Evolutionary conservation across 352 stramenopile species (phyloP).

Genomic region (Globisporangium nunn): DNA sequence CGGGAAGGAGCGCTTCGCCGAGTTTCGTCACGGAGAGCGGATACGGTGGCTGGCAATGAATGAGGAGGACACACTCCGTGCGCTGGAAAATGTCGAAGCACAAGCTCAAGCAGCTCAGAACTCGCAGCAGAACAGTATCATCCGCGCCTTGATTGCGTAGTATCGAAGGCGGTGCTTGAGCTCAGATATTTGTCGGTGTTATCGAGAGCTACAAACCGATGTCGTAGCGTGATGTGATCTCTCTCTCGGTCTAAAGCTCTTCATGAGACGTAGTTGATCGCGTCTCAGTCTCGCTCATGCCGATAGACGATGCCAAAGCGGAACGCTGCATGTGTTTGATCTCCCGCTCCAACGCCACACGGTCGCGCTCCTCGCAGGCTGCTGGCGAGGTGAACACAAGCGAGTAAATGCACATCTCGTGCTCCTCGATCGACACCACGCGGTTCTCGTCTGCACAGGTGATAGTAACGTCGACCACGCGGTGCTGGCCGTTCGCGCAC

Average conservation of each 20-base stretch:
- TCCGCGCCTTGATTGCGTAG: slow-evolving; percentile 11
- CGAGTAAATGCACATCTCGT: slow-evolving; percentile 88
- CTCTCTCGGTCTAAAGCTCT: slow-evolving; percentile 8
- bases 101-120: slow-evolving; percentile 8
- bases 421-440: slow-evolving; percentile 84
- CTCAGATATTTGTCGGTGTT: neutral
- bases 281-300: neutral
- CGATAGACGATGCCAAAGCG: neutral
- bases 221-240: neutral
- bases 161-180: neutral
- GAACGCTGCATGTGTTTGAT: slow-evolving; percentile 6
- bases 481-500: slow-evolving; percentile 81
- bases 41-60: slow-evolving; percentile 40
- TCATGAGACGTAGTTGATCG: slow-evolving; percentile 1
- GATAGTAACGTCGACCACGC: slow-evolving; percentile 63
- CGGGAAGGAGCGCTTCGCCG: slow-evolving; percentile 24
- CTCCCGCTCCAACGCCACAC: slow-evolving; percentile 8
- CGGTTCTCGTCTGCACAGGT: slow-evolving; percentile 70
- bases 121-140: slow-evolving; percentile 2
- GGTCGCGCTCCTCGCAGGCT: slow-evolving; percentile 29
- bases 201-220: too few relatives aligned
- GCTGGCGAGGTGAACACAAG: slow-evolving; percentile 73
- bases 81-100: slow-evolving; percentile 4
- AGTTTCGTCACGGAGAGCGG: slow-evolving; percentile 31
- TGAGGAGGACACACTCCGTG: slow-evolving; percentile 25